Base-by-base conservation (phyloP, 345 rosid species). In the Aquilaria yunnanensis region DNA sequence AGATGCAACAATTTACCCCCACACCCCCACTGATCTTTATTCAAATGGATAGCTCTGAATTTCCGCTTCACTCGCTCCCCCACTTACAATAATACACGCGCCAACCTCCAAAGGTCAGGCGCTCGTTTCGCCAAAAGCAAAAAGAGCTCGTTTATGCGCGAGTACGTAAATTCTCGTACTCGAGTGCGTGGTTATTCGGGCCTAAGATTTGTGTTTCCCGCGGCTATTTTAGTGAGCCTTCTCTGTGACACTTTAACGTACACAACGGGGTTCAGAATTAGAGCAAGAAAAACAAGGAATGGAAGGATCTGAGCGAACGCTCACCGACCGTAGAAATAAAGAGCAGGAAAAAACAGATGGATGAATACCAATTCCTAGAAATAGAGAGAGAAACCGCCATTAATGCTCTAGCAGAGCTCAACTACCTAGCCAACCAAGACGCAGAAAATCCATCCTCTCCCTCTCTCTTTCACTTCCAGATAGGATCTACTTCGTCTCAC, bases 141-240 rank as follows among this genome's bases (percentile, higher is more conserved):
- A 0, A 0, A 4, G 0, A 1, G 11, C 1, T 7, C 0, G 0
- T n/a, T 6, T 46, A 67, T 37, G 2, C 49, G 53, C 47, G 64
- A 45, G 59, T 23, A 23, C 23, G 23, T 23, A 23, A 23, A 23
- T 23, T 23, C 23, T 23, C 23, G 23, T 23, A 23, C 23, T 23
- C 23, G 23, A 23, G 23, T 1, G 23, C 4, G 49, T 51, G 9
- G n/a, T 52, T 52, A 3, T n/a, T 14, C 10, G 56, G 29, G 61
- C 47, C 55, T 11, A 23, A 14, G 31, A 14, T 64, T 66, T 56
- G 71, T 77, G 75, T 54, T 83, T 71, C 83, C 84, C 85, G 85
- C 85, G 76, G 78, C 75, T 70, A 78, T 83, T 23, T 23, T 81
- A 70, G 81, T 71, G 75, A 69, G 68, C 65, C 65, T 46, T 49